These are phyloP conservation scores for Cercospora berteroae DNA, from an alignment of 2,329 filamentous ascomycete genomes.

Conservation along the genomic window DNA sequence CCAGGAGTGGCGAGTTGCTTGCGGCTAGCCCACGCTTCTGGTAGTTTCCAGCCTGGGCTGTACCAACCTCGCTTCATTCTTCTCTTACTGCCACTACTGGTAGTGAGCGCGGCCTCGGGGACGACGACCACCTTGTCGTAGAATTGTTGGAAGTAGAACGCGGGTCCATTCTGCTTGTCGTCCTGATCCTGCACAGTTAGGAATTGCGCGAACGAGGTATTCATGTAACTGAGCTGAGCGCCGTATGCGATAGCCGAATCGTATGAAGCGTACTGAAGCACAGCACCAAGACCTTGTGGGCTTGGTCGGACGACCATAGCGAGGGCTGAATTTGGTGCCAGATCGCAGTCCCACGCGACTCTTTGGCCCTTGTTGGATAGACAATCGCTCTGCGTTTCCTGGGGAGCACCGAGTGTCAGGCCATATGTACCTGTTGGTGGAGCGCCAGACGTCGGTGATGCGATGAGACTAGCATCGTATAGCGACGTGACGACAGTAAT, in stretches of 20 bases:
- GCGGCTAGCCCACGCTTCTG: constrained; percentile 32
- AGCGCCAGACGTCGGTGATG: constrained; percentile 52
- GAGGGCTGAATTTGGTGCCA: constrained; percentile 38
- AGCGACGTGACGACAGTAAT: constrained; percentile 31
- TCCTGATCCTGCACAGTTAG: constrained; percentile 58
- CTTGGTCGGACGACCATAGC: constrained; percentile 32
- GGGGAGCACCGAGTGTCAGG: constrained; percentile 54
- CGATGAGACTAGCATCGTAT: constrained; percentile 43
- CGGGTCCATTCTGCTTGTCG: constrained; percentile 57
- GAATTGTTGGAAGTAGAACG: constrained; percentile 60
- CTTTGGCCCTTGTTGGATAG: constrained; percentile 56
- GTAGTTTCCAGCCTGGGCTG: constrained; percentile 21
- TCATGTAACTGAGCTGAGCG: constrained; percentile 52
- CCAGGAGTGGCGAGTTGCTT: constrained; percentile 51
- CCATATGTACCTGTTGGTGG: constrained; percentile 57
- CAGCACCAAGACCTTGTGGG: constrained; percentile 30
- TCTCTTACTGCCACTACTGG: constrained; percentile 26
- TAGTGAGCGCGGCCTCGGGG: constrained; percentile 36
- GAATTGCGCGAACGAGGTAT: constrained; percentile 46
- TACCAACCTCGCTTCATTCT: constrained; percentile 24
- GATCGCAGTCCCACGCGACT: constrained; percentile 63
- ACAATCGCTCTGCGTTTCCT: constrained; percentile 55
- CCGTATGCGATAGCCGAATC: constrained; percentile 55
- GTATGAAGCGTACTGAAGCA: constrained; percentile 33
- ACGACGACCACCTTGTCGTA: constrained; percentile 66